These are phyloP conservation scores for apple (Malus domestica) DNA, from an alignment of 306 rosid genomes.

Conservation along the genomic window DNA sequence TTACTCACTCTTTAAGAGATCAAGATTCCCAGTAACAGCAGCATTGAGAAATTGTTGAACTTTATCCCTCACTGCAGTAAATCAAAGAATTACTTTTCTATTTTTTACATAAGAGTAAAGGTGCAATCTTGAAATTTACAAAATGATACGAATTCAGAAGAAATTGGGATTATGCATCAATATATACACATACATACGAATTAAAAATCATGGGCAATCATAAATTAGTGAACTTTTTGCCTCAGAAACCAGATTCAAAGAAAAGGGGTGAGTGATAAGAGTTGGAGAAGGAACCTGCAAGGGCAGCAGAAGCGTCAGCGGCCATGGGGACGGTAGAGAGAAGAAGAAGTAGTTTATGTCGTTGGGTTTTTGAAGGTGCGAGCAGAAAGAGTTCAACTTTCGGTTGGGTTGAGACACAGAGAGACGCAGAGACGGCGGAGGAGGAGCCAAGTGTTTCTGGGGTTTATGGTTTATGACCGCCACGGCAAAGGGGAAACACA, in stretches of 20 bases:
- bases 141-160: neutral
- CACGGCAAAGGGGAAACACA: neutral
- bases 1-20: slow-evolving; percentile 67
- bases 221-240: neutral
- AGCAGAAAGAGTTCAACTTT: neutral
- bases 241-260: neutral
- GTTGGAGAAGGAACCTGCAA: slow-evolving; percentile 46
- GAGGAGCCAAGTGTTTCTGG: neutral
- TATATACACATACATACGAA: neutral
- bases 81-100: neutral
- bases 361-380: neutral
- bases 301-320: slow-evolving; percentile 78
- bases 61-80: slow-evolving; percentile 64
- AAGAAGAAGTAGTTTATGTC: neutral
- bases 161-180: neutral
- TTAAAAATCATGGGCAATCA: neutral
- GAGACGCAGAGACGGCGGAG: neutral
- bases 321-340: slow-evolving; percentile 38
- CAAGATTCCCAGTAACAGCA: slow-evolving; percentile 67
- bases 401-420: neutral
- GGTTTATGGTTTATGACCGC: neutral
- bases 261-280: neutral
- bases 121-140: neutral
- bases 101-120: neutral
- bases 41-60: slow-evolving; percentile 82